Conservation (phyloP, 2,329 filamentous ascomycete species). For the Monosporascus sp. region DNA sequence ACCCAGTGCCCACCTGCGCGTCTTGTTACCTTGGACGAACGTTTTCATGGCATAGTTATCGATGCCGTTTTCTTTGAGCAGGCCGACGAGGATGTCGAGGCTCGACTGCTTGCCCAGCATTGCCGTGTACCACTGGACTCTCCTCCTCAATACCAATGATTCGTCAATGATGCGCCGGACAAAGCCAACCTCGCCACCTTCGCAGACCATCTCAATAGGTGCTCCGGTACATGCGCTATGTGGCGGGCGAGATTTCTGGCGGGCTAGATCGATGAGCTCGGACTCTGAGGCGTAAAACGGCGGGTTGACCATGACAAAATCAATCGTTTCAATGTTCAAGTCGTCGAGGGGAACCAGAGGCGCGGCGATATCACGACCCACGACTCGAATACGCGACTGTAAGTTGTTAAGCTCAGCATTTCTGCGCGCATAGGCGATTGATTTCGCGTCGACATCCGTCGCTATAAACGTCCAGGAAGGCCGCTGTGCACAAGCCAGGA, state of each 20-base stretch:
- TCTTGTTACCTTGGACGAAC: constrained; percentile 72
- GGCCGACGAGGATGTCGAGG: constrained; percentile 56
- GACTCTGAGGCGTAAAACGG: constrained; percentile 79
- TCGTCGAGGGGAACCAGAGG: constrained; percentile 60
- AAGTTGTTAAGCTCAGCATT: constrained; percentile 68
- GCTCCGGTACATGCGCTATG: constrained; percentile 73
- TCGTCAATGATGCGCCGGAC: constrained; percentile 66
- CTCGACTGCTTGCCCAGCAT: constrained; percentile 83
- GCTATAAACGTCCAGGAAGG: constrained; percentile 66
- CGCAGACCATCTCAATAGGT: constrained; percentile 77
- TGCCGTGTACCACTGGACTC: constrained; percentile 80
- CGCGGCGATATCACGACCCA: constrained; percentile 47
- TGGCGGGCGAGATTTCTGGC: constrained; percentile 61
- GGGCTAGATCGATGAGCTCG: constrained; percentile 63
- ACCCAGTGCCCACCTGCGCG: constrained; percentile 78
- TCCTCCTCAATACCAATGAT: constrained; percentile 52
- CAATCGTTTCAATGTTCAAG: constrained; percentile 47
- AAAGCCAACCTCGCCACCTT: constrained; percentile 74
- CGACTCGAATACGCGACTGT: constrained; percentile 56
- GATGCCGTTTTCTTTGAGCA: constrained; percentile 51
- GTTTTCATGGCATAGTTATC: constrained; percentile 78
- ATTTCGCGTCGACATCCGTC: constrained; percentile 75
- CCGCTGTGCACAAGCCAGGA: constrained; percentile 68
- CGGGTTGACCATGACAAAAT: constrained; percentile 91
- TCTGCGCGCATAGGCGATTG: constrained; percentile 56